phyloP scores from a whole-genome alignment of 805 yeast genomes.

The Tetrapisispora iriomotensis region DNA sequence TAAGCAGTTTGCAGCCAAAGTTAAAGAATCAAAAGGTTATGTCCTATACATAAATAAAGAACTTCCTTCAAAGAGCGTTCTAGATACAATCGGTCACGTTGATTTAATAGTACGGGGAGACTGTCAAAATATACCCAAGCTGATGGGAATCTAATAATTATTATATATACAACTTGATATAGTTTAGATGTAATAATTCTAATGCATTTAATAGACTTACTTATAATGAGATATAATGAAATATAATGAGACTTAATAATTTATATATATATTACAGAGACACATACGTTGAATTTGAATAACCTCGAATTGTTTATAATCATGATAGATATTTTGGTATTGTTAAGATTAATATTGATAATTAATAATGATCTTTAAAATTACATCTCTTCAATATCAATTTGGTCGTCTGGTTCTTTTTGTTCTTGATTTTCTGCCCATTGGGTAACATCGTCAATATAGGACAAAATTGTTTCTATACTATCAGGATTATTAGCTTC shows the following conservation, averaged over 20 bases:
- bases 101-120: slow-evolving; percentile 57
- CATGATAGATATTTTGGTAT: too few species aligned
- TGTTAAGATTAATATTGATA: too few species aligned
- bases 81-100: slow-evolving; percentile 41
- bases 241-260: too few species aligned
- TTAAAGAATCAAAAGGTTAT: slow-evolving; percentile 47
- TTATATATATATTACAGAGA: too few species aligned
- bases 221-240: too few species aligned
- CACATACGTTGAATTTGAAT: too few species aligned
- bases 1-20: slow-evolving; percentile 48
- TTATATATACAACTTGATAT: too few species aligned
- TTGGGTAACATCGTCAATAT: slow-evolving; percentile 93
- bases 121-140: slow-evolving; percentile 47
- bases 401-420: slow-evolving; percentile 81
- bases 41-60: slow-evolving; percentile 55
- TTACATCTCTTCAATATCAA: slow-evolving; percentile 44
- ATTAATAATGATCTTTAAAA: too few species aligned
- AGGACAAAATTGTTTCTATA: slow-evolving; percentile 73
- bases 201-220: too few species aligned
- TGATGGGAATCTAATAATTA: too few species aligned
- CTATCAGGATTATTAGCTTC: slow-evolving; percentile 70
- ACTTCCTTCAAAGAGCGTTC: slow-evolving; percentile 40
- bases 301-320: too few species aligned
- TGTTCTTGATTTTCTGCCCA: slow-evolving; percentile 98
- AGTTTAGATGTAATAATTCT: too few species aligned